Base-by-base conservation (phyloP, 73 alveolate species). In the Paraurostyla sp. region DNA sequence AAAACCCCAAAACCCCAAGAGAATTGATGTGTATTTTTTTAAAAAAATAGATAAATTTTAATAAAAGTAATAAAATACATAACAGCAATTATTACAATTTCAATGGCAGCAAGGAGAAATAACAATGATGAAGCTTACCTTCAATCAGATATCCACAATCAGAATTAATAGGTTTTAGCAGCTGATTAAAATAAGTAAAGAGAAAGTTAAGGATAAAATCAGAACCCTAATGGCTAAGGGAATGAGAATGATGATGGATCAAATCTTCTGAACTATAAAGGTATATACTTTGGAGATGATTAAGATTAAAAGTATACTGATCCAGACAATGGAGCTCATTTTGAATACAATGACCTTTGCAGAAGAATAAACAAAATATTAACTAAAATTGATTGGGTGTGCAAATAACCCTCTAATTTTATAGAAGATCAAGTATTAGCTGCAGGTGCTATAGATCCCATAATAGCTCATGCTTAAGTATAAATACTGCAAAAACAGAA, bases 311-410 rank as follows among this genome's bases (percentile, higher is more conserved):
- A 88, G 42, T 78, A 38, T 52, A 54, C 88, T 40, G 88, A 76
- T 30, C 91, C 90, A 15, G 87, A 65, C 20, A 88, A 87, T 6
- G 94, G 94, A 30, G 94, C 94, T 16, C 94, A 88, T 38, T 88
- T 88, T 41, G 71, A 46, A 36, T 85, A 27, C 40, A 51, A 20
- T 9, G 93, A 85, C 40, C 45, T 85, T 80, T 85, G 93, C 65
- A 29, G 42, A 16, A 11, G 93, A 51, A 49, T 85, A 13, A 22
- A 51, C 6, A 57, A 71, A 25, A 25, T 85, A 15, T 7, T 62
- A 7, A 13, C 51, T 9, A 62, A 62, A 23, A 27, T 52, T 20
- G 69, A 36, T 4, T 62, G 51, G 80, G 80, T 32, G 6, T 16
- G 46, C 30, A 4, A 62, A 13, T 22, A 62, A 11, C 80, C 46